These are phyloP conservation scores for Eimeria necatrix DNA, from an alignment of 169 alveolate genomes.

Conservation along the genomic window DNA sequence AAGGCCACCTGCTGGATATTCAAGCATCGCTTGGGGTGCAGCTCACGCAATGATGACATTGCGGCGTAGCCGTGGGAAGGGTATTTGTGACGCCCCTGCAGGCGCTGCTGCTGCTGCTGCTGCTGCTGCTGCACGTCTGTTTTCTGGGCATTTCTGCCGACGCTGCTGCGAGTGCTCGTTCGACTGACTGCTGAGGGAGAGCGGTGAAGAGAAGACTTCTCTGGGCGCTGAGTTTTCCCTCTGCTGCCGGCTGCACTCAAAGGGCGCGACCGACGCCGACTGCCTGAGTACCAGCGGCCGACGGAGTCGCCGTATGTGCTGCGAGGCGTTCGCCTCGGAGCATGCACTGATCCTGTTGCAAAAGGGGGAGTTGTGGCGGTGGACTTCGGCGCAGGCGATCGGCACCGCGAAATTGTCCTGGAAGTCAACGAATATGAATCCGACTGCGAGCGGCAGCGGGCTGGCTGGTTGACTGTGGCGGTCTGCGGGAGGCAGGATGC, in stretches of 20 bases:
- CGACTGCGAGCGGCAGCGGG: neutral
- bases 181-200: constrained; percentile 62
- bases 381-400: neutral
- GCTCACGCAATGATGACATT: neutral
- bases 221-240: neutral
- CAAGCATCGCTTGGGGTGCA: constrained; percentile 46
- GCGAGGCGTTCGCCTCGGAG: constrained; percentile 69
- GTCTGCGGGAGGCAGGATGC: neutral
- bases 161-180: constrained; percentile 60
- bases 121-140: neutral
- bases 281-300: constrained; percentile 10
- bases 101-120: neutral
- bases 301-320: constrained; percentile 78
- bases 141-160: neutral
- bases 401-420: neutral
- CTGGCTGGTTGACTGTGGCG: neutral
- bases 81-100: neutral
- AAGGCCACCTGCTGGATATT: constrained; percentile 45
- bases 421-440: neutral
- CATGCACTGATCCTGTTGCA: constrained; percentile 69
- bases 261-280: neutral
- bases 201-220: neutral
- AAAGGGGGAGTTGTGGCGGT: constrained; percentile 30
- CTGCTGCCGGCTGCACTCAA: constrained; percentile 19
- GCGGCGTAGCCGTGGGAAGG: neutral